A percentile compares a stretch with the other conserved stretches of the same genome.
Evolutionary conservation across 2,329 filamentous ascomycete species (phyloP).

Genomic region (Aureobasidium sp.): DNA sequence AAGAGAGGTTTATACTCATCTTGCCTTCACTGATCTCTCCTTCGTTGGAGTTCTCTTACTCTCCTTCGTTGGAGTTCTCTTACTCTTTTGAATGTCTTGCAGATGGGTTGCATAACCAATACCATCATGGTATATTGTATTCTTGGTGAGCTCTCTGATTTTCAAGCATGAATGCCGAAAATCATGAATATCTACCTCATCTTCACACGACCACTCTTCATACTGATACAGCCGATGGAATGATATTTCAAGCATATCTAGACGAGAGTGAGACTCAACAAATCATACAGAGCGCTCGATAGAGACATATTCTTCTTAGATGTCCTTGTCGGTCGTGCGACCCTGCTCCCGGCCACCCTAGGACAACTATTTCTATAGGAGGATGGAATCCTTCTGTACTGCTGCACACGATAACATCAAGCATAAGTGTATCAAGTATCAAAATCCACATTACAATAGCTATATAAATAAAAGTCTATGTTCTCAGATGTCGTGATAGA

Average conservation of each 20-base stretch:
- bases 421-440: neutral
- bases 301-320: neutral
- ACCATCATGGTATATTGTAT: accelerated
- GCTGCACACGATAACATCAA: neutral
- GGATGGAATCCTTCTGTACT: no score
- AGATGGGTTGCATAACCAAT: neutral
- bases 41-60: no score
- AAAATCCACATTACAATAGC: neutral
- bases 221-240: accelerated
- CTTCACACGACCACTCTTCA: accelerated
- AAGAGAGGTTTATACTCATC: neutral
- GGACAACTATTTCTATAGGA: neutral
- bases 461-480: neutral
- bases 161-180: neutral
- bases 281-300: neutral
- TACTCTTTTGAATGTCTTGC: no score
- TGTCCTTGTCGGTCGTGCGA: neutral
- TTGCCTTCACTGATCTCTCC: no score
- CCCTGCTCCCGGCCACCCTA: neutral
- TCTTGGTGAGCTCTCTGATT: neutral
- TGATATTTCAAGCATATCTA: accelerated
- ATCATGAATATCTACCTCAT: neutral
- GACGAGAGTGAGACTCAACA: no score
- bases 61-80: no score
- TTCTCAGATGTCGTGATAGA: neutral